Base-by-base conservation (phyloP, 352 stramenopile genomes). In the Pythium dissimile region DNA sequence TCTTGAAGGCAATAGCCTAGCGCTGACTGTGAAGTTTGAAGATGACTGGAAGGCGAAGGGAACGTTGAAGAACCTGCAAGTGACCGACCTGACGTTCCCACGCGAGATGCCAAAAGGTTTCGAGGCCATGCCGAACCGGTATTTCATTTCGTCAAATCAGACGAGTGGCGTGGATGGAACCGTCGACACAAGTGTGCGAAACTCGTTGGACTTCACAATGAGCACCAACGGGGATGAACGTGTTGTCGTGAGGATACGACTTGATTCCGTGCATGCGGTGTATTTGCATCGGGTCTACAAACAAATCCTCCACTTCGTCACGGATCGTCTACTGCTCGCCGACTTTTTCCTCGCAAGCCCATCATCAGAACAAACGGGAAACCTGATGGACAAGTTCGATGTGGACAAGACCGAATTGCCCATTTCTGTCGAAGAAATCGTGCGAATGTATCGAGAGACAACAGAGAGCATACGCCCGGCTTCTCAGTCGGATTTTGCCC, bases 221-320 rank as follows among this genome's bases (percentile, higher is more conserved):
- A 24, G 23, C 1, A 13, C n/a, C 3, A 45, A 34, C 20, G 15
- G n/a, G 1, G 30, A 42, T 38, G 53, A 32, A 6, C 21, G 12
- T 15, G 31, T 42, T 5, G 3, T 54, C 9, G 44, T 66, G 2
- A 37, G 66, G 27, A 45, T 77, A 47, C 82, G 83, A 4, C 64
- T 95, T 21, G 86, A 95, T 50, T 89, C 86, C 1, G 77, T 94
- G 9, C 88, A 81, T 49, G 61, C 90, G n/a, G 68, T 82, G 37
- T 93, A 95, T 42, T 65, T 95, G 24, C 86, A 94, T 62, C 82
- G 86, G 28, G 77, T 95, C 30, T 90, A 88, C 69, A 95, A 95
- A 50, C 86, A 95, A 56, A 88, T 92, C 37, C 68, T 89, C 15
- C 81, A 93, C 52, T 93, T 85, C 49, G 24, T 92, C 18, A 42